phyloP scores from a whole-genome alignment of 805 yeast species.

The Wickerhamomyces canadensis region DNA sequence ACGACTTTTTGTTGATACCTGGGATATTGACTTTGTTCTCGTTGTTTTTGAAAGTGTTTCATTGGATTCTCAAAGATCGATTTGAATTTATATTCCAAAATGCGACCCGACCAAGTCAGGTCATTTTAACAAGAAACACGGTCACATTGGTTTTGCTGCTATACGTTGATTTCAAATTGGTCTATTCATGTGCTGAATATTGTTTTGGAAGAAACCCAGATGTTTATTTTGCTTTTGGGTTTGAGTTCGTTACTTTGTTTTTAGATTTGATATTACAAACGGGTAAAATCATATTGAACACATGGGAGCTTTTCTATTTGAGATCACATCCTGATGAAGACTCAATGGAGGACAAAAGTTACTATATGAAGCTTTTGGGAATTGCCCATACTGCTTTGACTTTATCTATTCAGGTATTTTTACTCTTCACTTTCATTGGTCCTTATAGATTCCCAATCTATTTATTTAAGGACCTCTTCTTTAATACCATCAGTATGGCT shows the following conservation, averaged over 20 bases:
- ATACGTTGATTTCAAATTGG: conserved; percentile 44
- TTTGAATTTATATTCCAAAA: conserved; percentile 44
- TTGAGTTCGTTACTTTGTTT: conserved; percentile 65
- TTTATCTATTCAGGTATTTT: conserved; percentile 39
- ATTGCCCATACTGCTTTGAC: conserved; percentile 43
- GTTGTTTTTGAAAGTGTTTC: conserved; percentile 60
- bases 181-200: conserved; percentile 48
- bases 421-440: conserved; percentile 40
- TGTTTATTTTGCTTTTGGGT: conserved; percentile 62
- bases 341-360: conserved; percentile 66
- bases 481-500: conserved; percentile 27
- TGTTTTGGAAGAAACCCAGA: conserved; percentile 38
- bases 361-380: conserved; percentile 53
- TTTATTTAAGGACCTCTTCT: conserved; percentile 44
- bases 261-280: conserved; percentile 44
- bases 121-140: conserved; percentile 35
- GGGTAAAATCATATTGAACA: conserved; percentile 43
- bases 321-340: conserved; percentile 47
- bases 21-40: conserved; percentile 32
- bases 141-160: conserved; percentile 40
- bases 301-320: conserved; percentile 51
- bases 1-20: conserved; percentile 41
- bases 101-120: conserved; percentile 27
- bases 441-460: conserved; percentile 41
- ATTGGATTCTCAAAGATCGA: conserved; percentile 58